Evolutionary conservation across 2,329 filamentous ascomycete genomes (phyloP).

Genomic region (Monosporascus sp.): DNA sequence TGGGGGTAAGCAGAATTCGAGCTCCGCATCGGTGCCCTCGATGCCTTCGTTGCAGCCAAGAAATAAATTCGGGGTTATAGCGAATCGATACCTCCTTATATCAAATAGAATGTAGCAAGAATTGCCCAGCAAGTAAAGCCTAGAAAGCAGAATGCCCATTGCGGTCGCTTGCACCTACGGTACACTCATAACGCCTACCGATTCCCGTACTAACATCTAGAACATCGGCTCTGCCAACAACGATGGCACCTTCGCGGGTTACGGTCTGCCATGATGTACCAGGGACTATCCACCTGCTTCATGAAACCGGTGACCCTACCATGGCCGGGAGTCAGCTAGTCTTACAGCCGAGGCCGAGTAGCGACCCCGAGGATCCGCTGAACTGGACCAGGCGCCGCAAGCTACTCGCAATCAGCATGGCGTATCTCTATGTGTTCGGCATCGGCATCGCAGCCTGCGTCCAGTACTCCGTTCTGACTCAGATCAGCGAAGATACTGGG

Average conservation of each 20-base stretch:
- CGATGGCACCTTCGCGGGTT: neutral
- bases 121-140: too few relatives aligned
- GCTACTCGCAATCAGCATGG: slow-evolving; percentile 20
- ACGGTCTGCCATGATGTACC: neutral
- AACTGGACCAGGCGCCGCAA: slow-evolving; percentile 37
- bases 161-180: too few relatives aligned
- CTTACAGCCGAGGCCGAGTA: neutral
- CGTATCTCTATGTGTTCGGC: slow-evolving; percentile 30
- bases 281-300: neutral
- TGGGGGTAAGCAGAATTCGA: too few relatives aligned
- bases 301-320: neutral
- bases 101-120: too few relatives aligned
- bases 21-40: too few relatives aligned
- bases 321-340: neutral
- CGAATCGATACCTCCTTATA: too few relatives aligned
- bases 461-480: slow-evolving; percentile 26
- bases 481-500: slow-evolving; percentile 17
- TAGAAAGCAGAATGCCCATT: too few relatives aligned
- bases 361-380: slow-evolving; percentile 46
- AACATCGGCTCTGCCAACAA: too few relatives aligned
- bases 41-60: too few relatives aligned
- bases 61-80: too few relatives aligned
- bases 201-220: too few relatives aligned
- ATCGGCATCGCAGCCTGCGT: slow-evolving; percentile 32
- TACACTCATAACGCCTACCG: too few relatives aligned